Percentiles rank a stretch among this genome's conserved stretches.
Evolutionary conservation across 345 rosid genomes (phyloP).

Genomic region (Tarenaya hassleriana): DNA sequence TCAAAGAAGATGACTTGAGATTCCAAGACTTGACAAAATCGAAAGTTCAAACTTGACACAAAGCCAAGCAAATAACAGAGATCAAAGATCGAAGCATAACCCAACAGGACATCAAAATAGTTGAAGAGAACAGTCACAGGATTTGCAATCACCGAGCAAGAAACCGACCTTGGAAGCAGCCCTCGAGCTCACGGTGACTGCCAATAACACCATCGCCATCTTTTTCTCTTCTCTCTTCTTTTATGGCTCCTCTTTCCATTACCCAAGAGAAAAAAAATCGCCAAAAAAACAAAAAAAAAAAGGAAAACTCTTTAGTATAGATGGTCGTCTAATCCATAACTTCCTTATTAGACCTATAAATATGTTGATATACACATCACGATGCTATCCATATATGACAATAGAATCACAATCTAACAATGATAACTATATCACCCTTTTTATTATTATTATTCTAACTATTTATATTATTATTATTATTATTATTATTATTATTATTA

Average conservation of each 20-base stretch:
- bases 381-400: too few species aligned
- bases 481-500: too few species aligned
- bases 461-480: too few species aligned
- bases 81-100: too few species aligned
- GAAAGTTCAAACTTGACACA: neutral
- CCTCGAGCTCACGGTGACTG: conserved; percentile 43
- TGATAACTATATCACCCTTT: too few species aligned
- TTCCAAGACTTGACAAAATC: neutral
- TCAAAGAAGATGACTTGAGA: too few species aligned
- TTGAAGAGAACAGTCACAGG: conserved; percentile 52
- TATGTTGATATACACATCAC: too few species aligned
- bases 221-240: conserved; percentile 26
- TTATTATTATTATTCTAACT: too few species aligned
- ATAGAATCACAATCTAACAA: too few species aligned
- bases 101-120: neutral
- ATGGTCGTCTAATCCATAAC: too few species aligned
- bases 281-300: too few species aligned
- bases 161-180: conserved; percentile 30
- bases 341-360: too few species aligned
- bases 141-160: conserved; percentile 32
- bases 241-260: conserved; percentile 34
- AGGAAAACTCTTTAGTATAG: conserved; percentile 9
- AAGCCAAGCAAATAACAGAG: neutral
- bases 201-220: conserved; percentile 43
- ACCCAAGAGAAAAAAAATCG: conserved; percentile 5